phyloP scores from a whole-genome alignment of 2,329 filamentous ascomycete genomes.

The Parastagonospora avenae region DNA sequence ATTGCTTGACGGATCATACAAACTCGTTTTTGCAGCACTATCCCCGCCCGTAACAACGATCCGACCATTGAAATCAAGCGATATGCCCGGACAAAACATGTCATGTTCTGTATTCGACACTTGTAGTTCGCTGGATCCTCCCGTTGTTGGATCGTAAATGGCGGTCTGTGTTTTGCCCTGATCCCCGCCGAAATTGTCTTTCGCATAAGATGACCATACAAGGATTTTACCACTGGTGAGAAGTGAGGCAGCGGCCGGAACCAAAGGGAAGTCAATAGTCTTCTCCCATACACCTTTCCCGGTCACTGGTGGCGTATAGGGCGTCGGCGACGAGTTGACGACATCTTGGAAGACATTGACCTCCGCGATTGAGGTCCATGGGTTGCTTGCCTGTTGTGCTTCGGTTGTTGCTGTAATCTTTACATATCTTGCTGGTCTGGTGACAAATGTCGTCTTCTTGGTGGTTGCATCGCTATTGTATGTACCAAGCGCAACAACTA shows the following conservation, averaged over 20 bases:
- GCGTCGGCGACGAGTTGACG: constrained; percentile 13
- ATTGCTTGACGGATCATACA: constrained; percentile 48
- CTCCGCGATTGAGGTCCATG: constrained; percentile 29
- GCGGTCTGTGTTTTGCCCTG: constrained; percentile 38
- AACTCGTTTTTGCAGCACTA: constrained; percentile 54
- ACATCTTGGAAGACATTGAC: constrained; percentile 32
- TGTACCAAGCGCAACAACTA: constrained; percentile 27
- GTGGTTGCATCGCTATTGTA: constrained; percentile 29
- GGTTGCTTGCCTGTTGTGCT: constrained; percentile 22
- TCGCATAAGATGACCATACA: constrained; percentile 26
- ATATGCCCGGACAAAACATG: constrained; percentile 65
- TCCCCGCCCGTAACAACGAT: constrained; percentile 62
- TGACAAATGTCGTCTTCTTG: constrained; percentile 31
- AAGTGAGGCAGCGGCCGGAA: constrained; percentile 30
- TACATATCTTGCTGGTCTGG: constrained; percentile 27
- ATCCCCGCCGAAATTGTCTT: constrained; percentile 23
- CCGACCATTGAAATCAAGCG: constrained; percentile 53
- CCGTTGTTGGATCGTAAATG: constrained; percentile 36
- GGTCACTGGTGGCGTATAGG: constrained; percentile 18
- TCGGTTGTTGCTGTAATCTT: constrained; percentile 30
- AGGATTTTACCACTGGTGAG: constrained; percentile 33
- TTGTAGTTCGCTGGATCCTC: constrained; percentile 24
- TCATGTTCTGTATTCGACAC: constrained; percentile 54
- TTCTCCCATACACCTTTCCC: constrained; percentile 31
- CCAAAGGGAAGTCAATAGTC: constrained; percentile 34